Evolutionary conservation across 2,329 filamentous ascomycete genomes (phyloP), one percentile per base, ranked within the genome.

Genomic region (Leptographium wingfieldii): DNA sequence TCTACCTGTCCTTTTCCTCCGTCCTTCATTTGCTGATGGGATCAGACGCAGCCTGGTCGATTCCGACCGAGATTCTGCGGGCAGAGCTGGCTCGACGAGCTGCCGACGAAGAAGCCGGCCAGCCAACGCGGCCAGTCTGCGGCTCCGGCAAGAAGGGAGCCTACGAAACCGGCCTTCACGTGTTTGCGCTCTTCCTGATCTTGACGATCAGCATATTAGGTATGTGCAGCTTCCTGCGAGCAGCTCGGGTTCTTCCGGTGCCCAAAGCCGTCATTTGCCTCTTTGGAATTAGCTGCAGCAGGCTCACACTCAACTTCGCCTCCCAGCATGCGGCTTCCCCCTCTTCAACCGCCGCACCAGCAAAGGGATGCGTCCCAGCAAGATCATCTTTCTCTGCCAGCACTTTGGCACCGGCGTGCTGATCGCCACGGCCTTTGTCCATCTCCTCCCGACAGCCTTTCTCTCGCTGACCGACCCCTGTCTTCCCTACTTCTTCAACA

Each of bases 391-490:
- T 69, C 75, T 85, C 63, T 85, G 83, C 67, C 83, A 87, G 64
- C 87, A 90, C 73, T 87, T 90, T 65, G 87, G 89, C 68, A 94
- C 89, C 1, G 89, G 89, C 61, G 90, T 94, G 25, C 76, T 94
- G n/a, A 86, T 94, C 63, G 88, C 90, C 12, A 94, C 89, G 1
- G 88, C 89, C 59, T 94, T 94, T 68, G 88, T 92, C 31, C 88
- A 92, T 73, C 77, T 87, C 14, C 78, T 87, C 4, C 85, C 83
- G 59, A 88, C 82, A 31, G 85, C 86, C 0, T 88, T 88, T 66
- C 71, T 77, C 61, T 85, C 83, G 49, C 74, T 87, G 25, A 86
- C 80, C 64, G 81, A 87, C 63, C 85, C 85, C 52, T 88, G 86
- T 67, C 82, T 95, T 0, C 88, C 90, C 10, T 76, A 80, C 60